Evolutionary conservation across 2,329 filamentous ascomycete species (phyloP).

Genomic region (Pseudofabraea citricarpa): DNA sequence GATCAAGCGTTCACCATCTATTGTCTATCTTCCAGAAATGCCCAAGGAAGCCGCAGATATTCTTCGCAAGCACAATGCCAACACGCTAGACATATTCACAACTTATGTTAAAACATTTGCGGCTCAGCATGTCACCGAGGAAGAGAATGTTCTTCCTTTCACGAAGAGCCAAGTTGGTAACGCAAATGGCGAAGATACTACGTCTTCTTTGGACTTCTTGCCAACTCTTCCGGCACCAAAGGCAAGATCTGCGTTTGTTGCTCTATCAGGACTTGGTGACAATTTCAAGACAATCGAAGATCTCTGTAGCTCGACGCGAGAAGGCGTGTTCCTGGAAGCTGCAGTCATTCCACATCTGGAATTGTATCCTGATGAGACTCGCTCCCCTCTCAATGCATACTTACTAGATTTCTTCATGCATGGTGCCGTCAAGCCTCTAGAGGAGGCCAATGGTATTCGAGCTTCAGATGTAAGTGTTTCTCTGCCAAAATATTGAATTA

Average conservation of each 20-base stretch:
- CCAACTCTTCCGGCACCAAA: slow-evolving; percentile 33
- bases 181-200: slow-evolving; percentile 8
- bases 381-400: slow-evolving; percentile 57
- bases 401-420: slow-evolving; percentile 75
- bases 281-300: slow-evolving; percentile 60
- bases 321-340: slow-evolving; percentile 70
- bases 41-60: slow-evolving; percentile 52
- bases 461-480: slow-evolving; percentile 41
- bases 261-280: slow-evolving; percentile 65
- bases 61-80: slow-evolving; percentile 56
- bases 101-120: slow-evolving; percentile 67
- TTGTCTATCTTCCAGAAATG: slow-evolving; percentile 61
- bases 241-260: slow-evolving; percentile 64
- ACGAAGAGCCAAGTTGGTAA: slow-evolving; percentile 21
- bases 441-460: slow-evolving; percentile 61
- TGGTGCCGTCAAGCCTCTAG: slow-evolving; percentile 56
- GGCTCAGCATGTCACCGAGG: slow-evolving; percentile 46
- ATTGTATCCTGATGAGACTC: slow-evolving; percentile 50
- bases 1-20: slow-evolving; percentile 54
- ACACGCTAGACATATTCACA: slow-evolving; percentile 62
- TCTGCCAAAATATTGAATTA: slow-evolving; percentile 4
- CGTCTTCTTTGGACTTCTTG: slow-evolving; percentile 12
- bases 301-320: slow-evolving; percentile 59
- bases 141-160: slow-evolving; percentile 24
- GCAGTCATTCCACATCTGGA: slow-evolving; percentile 66